phyloP scores from a whole-genome alignment of 305 asterid species.

The Fraxinus baroniana region DNA sequence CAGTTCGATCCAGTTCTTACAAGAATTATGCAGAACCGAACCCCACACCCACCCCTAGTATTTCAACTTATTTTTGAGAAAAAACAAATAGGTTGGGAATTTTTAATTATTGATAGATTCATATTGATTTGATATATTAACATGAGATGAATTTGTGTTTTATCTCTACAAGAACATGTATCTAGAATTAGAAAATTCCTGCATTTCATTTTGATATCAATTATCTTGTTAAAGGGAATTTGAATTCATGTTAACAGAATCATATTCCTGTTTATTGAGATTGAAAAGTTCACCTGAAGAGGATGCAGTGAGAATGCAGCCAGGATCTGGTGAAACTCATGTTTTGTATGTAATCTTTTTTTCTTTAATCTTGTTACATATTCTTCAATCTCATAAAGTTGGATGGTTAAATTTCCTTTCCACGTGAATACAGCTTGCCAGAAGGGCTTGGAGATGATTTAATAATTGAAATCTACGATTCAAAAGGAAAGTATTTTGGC shows the following conservation, averaged over 20 bases:
- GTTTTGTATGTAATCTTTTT: conserved; percentile 62
- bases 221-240: conserved; percentile 10
- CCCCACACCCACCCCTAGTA: background rate
- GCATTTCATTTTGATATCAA: conserved; percentile 14
- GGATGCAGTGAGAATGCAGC: conserved; percentile 81
- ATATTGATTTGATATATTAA: background rate
- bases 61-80: background rate
- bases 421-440: conserved; percentile 59
- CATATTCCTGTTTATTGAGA: conserved; percentile 74
- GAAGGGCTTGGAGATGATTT: conserved; percentile 91
- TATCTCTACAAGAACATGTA: background rate
- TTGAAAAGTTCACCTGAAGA: conserved; percentile 80
- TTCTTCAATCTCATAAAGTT: background rate
- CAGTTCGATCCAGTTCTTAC: background rate
- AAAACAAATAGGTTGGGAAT: background rate
- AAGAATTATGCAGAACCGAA: background rate
- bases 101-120: background rate
- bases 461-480: conserved; percentile 74
- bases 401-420: conserved; percentile 18
- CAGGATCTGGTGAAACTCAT: conserved; percentile 94
- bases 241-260: conserved; percentile 48
- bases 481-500: conserved; percentile 82
- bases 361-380: background rate
- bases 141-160: background rate
- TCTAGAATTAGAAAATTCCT: background rate